phyloP scores from a whole-genome alignment of 352 stramenopile species.

The Phytophthora niederhauseri region DNA sequence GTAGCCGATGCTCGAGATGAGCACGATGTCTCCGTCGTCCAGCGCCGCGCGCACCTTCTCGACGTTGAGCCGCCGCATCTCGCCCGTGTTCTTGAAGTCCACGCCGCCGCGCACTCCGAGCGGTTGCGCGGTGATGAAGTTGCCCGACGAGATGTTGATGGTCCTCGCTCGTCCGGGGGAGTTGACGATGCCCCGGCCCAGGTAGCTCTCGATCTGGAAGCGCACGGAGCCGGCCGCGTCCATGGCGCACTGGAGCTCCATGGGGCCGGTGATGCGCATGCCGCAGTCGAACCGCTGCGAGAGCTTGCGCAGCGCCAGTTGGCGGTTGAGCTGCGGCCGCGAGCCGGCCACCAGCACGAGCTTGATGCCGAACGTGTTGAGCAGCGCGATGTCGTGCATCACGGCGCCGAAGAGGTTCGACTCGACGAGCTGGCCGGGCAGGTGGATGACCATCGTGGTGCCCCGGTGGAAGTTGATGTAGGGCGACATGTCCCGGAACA shows the following conservation, averaged over 20 bases:
- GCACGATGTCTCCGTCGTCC: slow-evolving; percentile 95
- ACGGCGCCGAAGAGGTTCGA: slow-evolving; percentile 92
- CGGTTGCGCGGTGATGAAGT: slow-evolving; percentile 96
- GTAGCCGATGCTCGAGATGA: slow-evolving; percentile 96
- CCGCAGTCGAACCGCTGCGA: slow-evolving; percentile 77
- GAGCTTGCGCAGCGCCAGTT: slow-evolving; percentile 79
- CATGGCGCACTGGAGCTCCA: slow-evolving; percentile 94
- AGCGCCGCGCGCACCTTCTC: slow-evolving; percentile 92
- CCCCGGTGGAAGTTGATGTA: slow-evolving; percentile 98
- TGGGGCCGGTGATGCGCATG: slow-evolving; percentile 92
- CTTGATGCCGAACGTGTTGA: slow-evolving; percentile 96
- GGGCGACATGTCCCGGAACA: slow-evolving; percentile 96
- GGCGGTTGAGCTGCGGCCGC: slow-evolving; percentile 94
- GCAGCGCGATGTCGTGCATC: slow-evolving; percentile 95
- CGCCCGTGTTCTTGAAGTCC: slow-evolving; percentile 92
- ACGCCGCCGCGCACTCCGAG: slow-evolving; percentile 88
- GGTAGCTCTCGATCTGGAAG: slow-evolving; percentile 89
- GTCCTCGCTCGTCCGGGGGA: slow-evolving; percentile 61
- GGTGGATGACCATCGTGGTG: slow-evolving; percentile 96
- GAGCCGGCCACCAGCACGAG: slow-evolving; percentile 96
- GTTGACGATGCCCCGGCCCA: slow-evolving; percentile 88
- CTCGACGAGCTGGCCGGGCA: slow-evolving; percentile 95
- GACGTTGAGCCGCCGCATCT: slow-evolving; percentile 95
- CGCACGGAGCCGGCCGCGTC: slow-evolving; percentile 93
- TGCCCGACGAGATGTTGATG: slow-evolving; percentile 96